Conservation (phyloP, 2,329 filamentous ascomycete species). For the Hypoxylon sp. region DNA sequence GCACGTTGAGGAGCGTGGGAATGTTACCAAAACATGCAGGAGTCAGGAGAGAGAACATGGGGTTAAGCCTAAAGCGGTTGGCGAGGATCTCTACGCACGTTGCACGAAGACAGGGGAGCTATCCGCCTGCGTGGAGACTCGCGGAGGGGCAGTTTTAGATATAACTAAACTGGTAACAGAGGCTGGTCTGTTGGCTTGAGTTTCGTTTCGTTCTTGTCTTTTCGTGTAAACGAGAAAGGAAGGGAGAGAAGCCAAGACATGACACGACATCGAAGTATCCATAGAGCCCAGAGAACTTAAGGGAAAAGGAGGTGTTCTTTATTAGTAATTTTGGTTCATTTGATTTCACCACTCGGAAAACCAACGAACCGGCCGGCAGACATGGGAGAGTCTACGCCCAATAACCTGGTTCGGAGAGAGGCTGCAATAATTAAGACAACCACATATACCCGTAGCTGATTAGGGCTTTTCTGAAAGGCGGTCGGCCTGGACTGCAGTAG, state of each 20-base stretch:
- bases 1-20: conserved; percentile 28
- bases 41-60: conserved; percentile 44
- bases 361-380: conserved; percentile 27
- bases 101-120: conserved; percentile 34
- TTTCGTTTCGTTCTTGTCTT: conserved; percentile 10
- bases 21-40: conserved; percentile 42
- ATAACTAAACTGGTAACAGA: conserved; percentile 11
- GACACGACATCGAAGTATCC: conserved; percentile 1
- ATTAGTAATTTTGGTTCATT: conserved; percentile 38
- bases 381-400: conserved; percentile 24
- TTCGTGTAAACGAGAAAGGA: conserved; percentile 23
- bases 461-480: conserved; percentile 17
- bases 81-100: conserved; percentile 37
- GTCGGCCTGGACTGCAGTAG: not conserved
- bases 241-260: conserved; percentile 12
- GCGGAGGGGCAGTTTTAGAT: conserved; percentile 22
- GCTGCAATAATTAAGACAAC: conserved; percentile 40
- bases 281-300: conserved; percentile 1
- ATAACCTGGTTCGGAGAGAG: conserved; percentile 39
- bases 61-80: conserved; percentile 35
- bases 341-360: conserved; percentile 20
- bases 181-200: conserved; percentile 18
- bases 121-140: conserved; percentile 39
- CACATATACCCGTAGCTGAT: conserved; percentile 35
- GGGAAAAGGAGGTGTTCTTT: conserved; percentile 19